Percentiles rank a stretch among this genome's conserved stretches.
Evolutionary conservation across 495 filamentous ascomycete species (phyloP).

Genomic region (Penicillium alfredii): DNA sequence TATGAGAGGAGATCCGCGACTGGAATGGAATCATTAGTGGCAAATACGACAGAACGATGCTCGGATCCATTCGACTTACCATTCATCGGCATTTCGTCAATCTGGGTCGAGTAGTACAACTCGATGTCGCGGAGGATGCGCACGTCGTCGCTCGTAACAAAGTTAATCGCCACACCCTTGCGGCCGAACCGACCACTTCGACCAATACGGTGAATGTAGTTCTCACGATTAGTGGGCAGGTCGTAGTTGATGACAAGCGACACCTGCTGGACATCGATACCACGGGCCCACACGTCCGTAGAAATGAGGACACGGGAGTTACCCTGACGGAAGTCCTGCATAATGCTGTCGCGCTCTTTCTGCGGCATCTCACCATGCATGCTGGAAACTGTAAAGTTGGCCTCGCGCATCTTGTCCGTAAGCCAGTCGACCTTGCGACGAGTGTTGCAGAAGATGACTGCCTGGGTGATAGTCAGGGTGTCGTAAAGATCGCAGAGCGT

Average conservation of each 20-base stretch:
- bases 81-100: slow-evolving; percentile 99
- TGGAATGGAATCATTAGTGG: slow-evolving; percentile 8
- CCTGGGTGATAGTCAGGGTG: slow-evolving; percentile 97
- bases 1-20: slow-evolving; percentile 46
- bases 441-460: slow-evolving; percentile 99
- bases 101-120: slow-evolving; percentile 94
- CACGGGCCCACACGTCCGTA: slow-evolving; percentile 93
- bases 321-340: slow-evolving; percentile 97
- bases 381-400: slow-evolving; percentile 94
- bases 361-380: slow-evolving; percentile 99
- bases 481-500: slow-evolving; percentile 99
- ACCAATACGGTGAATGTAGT: slow-evolving; percentile 99
- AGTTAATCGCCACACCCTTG: slow-evolving; percentile 99
- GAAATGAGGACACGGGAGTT: slow-evolving; percentile 97
- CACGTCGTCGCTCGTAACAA: slow-evolving; percentile 95
- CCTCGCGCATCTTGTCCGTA: slow-evolving; percentile 96
- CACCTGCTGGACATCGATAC: slow-evolving; percentile 99
- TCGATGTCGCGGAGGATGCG: slow-evolving; percentile 97
- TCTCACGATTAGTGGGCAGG: slow-evolving; percentile 96
- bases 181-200: slow-evolving; percentile 92
- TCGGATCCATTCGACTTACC: slow-evolving; percentile 27
- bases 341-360: slow-evolving; percentile 94
- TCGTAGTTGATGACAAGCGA: slow-evolving; percentile 99
- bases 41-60: neutral
- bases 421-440: slow-evolving; percentile 99